Evolutionary conservation across 2,329 filamentous ascomycete genomes (phyloP).

Genomic region (Magnaporthiopsis poae): DNA sequence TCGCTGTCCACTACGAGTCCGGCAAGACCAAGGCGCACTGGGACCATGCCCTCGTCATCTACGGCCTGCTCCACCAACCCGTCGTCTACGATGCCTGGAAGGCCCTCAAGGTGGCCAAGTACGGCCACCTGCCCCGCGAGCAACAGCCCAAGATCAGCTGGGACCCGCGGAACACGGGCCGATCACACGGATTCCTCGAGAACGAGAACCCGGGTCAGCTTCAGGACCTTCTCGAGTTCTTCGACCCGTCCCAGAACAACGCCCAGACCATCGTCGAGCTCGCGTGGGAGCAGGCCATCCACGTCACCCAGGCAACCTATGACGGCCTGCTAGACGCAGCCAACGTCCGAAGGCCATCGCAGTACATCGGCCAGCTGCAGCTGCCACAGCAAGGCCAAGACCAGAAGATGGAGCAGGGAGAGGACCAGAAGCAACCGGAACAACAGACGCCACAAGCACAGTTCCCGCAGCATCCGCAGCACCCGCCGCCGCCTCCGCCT

Average conservation of each 20-base stretch:
- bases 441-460: not conserved
- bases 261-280: slow-evolving; percentile 47
- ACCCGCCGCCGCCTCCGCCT: slow-evolving; percentile 1
- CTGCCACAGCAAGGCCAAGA: not conserved
- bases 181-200: slow-evolving; percentile 49
- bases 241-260: slow-evolving; percentile 47
- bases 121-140: slow-evolving; percentile 32
- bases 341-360: slow-evolving; percentile 1
- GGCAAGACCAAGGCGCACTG: slow-evolving; percentile 55
- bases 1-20: slow-evolving; percentile 56
- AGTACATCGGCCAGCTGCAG: not conserved
- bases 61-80: slow-evolving; percentile 57
- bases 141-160: slow-evolving; percentile 51
- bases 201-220: slow-evolving; percentile 54
- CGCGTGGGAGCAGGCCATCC: slow-evolving; percentile 44
- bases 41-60: slow-evolving; percentile 60
- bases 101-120: slow-evolving; percentile 36
- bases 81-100: slow-evolving; percentile 54
- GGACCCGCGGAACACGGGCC: slow-evolving; percentile 46
- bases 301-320: slow-evolving; percentile 8
- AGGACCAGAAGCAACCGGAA: not conserved
- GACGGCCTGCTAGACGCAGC: not conserved
- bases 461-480: not conserved
- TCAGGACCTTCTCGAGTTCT: slow-evolving; percentile 56
- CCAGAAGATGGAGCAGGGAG: not conserved